Evolutionary conservation across 345 rosid species (phyloP).

Genomic region (Citropsis articulata): DNA sequence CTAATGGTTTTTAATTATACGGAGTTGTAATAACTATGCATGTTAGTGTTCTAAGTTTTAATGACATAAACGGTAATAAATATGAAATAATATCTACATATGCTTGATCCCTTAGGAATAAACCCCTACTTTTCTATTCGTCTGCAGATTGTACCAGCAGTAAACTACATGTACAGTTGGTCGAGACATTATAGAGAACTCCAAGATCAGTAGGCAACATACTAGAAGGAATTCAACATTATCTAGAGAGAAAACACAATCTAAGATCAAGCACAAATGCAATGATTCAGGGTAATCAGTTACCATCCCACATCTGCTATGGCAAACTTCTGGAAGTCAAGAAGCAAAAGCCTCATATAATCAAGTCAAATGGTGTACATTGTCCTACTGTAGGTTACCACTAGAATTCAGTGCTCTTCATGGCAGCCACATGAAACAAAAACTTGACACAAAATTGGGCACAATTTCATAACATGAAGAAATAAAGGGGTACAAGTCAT

Average conservation of each 20-base stretch:
- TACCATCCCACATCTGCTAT: neutral
- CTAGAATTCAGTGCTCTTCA: neutral
- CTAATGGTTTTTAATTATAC: neutral
- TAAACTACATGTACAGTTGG: neutral
- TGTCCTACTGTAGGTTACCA: neutral
- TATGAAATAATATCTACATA: neutral
- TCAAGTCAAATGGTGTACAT: neutral
- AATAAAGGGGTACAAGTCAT: neutral
- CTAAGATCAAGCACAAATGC: neutral
- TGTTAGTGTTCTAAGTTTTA: neutral
- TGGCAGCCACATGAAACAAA: neutral
- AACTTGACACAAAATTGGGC: neutral
- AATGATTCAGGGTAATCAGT: neutral
- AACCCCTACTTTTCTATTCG: neutral
- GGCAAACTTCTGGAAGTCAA: neutral
- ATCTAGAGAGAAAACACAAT: neutral
- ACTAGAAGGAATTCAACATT: neutral
- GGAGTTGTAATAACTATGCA: neutral
- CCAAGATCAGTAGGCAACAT: neutral
- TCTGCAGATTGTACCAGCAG: neutral
- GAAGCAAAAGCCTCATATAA: neutral
- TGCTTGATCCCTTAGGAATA: neutral
- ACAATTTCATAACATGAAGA: neutral
- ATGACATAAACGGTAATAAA: neutral
- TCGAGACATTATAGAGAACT: neutral